Base-by-base conservation (phyloP, 2,329 filamentous ascomycete genomes). In the Paracoccidioides brasiliensis region DNA sequence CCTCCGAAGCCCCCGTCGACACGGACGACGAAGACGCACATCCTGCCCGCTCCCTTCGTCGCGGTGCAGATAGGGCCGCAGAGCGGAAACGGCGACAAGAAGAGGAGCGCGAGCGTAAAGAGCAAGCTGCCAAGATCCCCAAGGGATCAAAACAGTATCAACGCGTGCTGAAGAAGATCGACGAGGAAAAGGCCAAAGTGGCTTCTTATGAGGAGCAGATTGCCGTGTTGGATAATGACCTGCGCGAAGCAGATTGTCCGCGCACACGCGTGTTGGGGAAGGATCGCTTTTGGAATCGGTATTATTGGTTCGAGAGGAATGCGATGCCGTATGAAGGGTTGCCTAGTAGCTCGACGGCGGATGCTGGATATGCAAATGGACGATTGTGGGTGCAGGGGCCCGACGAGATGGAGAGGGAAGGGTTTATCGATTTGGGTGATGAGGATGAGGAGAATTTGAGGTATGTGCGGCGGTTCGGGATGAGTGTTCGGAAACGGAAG, bases 291-390 rank as follows among this genome's bases (percentile, higher is more conserved):
- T 95, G 91, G 83, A 97, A 98, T 71, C 83, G 91, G 54, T 98
- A 97, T 72, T 97, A 94, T 76, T 98, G 93, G 91, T 96, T 97
- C 69, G 93, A 98, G 72, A 85, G 91, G 59, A 98, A 97, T 66
- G 93, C 90, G 30, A 97, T 97, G 90, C 93, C 93, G 0, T 95
- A 91, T 65, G 89, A 80, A 37, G 93, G 93, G 4, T 78, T 96
- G 55, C 90, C 90, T 0, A 82, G 80, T 60, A 95, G 89, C 69
- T 96, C 90, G 14, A 97, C 91, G 1, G 86, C 89, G 0, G 78
- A 83, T 48, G 90, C 91, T 28, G 84, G 81, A 7, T 98, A 97
- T 67, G 90, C 91, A 43, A 98, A 97, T 67, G 93, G 89, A 7
- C 88, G 91, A 57, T 80, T 98, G 56, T 98, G 93, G 93, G 84